Evolutionary conservation across 202 grass and related monocot species (phyloP).

Genomic region (Elaeis oleifera): DNA sequence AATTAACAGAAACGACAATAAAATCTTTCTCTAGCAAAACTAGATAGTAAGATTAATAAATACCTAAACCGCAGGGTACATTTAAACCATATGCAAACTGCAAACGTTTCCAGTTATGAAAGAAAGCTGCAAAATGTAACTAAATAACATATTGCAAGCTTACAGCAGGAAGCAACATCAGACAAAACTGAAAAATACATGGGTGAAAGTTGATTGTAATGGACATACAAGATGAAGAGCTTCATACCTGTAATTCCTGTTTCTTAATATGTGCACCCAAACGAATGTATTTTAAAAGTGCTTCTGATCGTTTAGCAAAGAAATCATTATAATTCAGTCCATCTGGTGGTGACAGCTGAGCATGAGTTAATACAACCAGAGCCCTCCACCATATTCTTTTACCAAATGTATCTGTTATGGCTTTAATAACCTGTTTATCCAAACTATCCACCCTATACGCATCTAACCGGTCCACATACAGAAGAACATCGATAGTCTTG

Average conservation of each 20-base stretch:
- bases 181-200: conserved; percentile 5
- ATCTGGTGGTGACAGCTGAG: conserved; percentile 88
- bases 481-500: conserved; percentile 91
- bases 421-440: conserved; percentile 70
- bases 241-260: conserved; percentile 53
- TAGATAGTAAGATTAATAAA: too few relatives aligned
- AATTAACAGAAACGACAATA: too few relatives aligned
- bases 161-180: background rate
- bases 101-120: too few relatives aligned
- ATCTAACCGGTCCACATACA: conserved; percentile 90
- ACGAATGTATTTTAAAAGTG: conserved; percentile 55
- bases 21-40: too few relatives aligned
- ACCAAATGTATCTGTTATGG: conserved; percentile 73
- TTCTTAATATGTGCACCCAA: conserved; percentile 55
- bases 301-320: conserved; percentile 61
- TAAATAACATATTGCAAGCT: too few relatives aligned
- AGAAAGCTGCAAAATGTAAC: too few relatives aligned
- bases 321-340: conserved; percentile 80
- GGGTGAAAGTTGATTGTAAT: background rate
- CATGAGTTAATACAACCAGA: conserved; percentile 85
- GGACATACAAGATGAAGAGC: too few relatives aligned
- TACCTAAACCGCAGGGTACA: too few relatives aligned
- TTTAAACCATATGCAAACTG: too few relatives aligned
- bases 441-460: conserved; percentile 86
- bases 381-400: conserved; percentile 78